Evolutionary conservation across 176 grass and related monocot genomes (phyloP), one percentile per base, ranked within the genome.

Genomic region (Musa beccarii): DNA sequence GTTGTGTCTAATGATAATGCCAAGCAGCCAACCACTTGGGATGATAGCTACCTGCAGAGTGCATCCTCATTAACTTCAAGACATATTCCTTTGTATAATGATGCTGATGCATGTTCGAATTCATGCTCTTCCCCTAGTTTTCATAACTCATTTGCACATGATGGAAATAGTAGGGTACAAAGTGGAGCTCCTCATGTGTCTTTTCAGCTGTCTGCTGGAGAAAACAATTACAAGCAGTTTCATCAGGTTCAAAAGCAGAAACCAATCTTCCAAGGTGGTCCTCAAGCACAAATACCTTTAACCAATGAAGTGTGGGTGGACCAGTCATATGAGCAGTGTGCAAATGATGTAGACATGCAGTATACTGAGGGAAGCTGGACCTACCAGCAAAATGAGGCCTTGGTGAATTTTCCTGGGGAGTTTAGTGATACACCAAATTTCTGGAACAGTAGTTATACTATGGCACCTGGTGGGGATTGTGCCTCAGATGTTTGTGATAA

Each of bases 81-180:
- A 70, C 52, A 65, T 79, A 49, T 79, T 79, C 29, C 66, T 22
- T 34, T 69, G 6, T 79, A 70, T 59, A 57, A 49, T 59, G 77
- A 57, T 43, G 28, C 66, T 70, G 52, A 59, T 50, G 77, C 65
- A 54, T 57, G 11, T 17, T 19, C 25, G 59, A 79, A 53, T 19
- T 79, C 52, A 16, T 49, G 14, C 13, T n/a, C 23, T 68, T 5
- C 53, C 10, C 28, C 20, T 16, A 25, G 11, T 24, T 64, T 51
- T 77, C 43, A 10, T 17, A 25, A 52, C 20, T 23, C 61, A 51
- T 62, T 22, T 64, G n/a, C 75, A 51, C 5, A 25, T 66, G 34
- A 51, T 52, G 49, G 52, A 24, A 12, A 65, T 49, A 61, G 49
- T n/a, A 77, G n/a, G 20, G n/a, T 25, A 14, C 20, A 17, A 51